These are phyloP conservation scores for Hymenoscyphus albidus DNA, from an alignment of 2,329 filamentous ascomycete genomes.

Conservation along the genomic window DNA sequence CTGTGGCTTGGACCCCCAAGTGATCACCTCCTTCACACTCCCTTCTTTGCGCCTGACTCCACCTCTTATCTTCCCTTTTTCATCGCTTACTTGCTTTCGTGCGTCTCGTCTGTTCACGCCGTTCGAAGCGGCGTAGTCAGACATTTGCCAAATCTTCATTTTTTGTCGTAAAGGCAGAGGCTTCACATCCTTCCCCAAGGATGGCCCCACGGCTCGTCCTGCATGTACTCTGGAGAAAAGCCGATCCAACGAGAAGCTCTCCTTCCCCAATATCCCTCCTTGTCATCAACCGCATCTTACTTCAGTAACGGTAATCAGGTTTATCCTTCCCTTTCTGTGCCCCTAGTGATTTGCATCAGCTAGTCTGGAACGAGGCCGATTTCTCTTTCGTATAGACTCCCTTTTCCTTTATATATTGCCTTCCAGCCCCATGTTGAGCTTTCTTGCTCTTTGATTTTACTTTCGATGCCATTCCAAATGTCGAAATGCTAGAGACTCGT, in stretches of 20 bases:
- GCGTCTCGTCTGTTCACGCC: neutral
- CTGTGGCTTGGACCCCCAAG: neutral
- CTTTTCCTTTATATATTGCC: neutral
- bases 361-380: neutral
- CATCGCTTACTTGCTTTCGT: neutral
- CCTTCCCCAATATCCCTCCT: neutral
- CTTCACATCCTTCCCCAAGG: neutral
- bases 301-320: conserved; percentile 9
- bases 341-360: neutral
- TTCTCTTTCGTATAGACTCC: neutral
- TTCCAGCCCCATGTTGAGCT: neutral
- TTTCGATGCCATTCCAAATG: conserved; percentile 1
- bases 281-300: conserved; percentile 10
- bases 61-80: neutral
- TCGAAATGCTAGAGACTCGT: conserved; percentile 12
- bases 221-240: neutral
- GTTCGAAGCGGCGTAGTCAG: neutral
- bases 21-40: neutral
- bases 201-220: neutral
- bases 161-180: neutral
- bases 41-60: neutral
- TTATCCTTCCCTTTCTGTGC: neutral
- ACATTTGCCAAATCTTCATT: neutral
- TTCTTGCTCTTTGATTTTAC: neutral
- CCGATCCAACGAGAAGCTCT: conserved; percentile 1